Percentiles rank a stretch among this genome's conserved stretches.
Conservation (phyloP, 192 early-diverging fungal species). For the Umbelopsis sp. region DNA sequence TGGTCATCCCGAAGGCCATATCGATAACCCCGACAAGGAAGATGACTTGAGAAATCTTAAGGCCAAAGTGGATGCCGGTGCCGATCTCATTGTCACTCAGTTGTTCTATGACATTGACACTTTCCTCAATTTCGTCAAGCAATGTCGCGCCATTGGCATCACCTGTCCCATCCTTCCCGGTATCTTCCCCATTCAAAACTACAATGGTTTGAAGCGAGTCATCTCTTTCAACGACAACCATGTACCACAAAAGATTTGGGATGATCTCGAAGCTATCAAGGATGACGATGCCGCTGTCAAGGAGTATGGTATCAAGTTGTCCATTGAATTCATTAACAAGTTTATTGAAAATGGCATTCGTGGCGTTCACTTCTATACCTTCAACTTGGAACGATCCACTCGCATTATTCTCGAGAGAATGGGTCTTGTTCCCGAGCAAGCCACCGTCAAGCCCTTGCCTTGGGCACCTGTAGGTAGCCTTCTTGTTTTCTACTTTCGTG, state of each 20-base stretch:
- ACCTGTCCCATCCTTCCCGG: constrained; percentile 90
- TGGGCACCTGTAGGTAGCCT: constrained; percentile 40
- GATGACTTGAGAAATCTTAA: constrained; percentile 82
- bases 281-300: constrained; percentile 98
- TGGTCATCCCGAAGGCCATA: constrained; percentile 94
- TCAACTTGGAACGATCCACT: constrained; percentile 90
- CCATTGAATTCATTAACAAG: constrained; percentile 62
- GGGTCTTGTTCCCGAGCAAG: constrained; percentile 72
- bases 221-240: constrained; percentile 82
- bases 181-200: constrained; percentile 96
- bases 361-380: constrained; percentile 96
- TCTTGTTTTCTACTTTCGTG: not conserved
- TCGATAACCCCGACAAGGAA: constrained; percentile 72
- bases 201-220: constrained; percentile 91
- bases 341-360: constrained; percentile 50
- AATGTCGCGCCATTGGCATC: constrained; percentile 77
- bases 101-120: constrained; percentile 93
- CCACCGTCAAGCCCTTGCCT: constrained; percentile 43
- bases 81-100: constrained; percentile 93
- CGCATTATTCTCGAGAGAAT: constrained; percentile 88
- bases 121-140: constrained; percentile 79
- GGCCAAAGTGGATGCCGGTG: constrained; percentile 89
- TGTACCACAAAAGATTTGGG: constrained; percentile 86
- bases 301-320: constrained; percentile 90
- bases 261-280: constrained; percentile 94